Evolutionary conservation across 495 filamentous ascomycete species (phyloP).

Genomic region (Pyronema omphalodes): DNA sequence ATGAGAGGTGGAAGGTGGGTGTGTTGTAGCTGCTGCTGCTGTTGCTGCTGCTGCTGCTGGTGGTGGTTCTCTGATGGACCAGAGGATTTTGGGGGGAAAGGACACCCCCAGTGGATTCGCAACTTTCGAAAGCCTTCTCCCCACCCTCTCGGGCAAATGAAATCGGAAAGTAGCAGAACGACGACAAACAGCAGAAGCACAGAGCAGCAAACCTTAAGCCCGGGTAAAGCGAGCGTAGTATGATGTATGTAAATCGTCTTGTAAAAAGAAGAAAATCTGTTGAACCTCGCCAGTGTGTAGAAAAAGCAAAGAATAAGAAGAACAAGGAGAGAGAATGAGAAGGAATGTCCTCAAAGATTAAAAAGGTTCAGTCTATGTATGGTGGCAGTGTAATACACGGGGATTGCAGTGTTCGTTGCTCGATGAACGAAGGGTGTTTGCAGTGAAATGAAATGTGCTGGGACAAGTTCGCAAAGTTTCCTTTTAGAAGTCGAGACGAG

Average conservation of each 20-base stretch:
- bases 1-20: constrained; percentile 14
- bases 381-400: too few species aligned
- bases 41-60: background rate
- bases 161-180: background rate
- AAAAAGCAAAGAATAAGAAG: too few species aligned
- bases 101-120: too few species aligned
- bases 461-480: too few species aligned
- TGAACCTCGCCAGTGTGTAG: background rate
- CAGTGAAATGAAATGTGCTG: too few species aligned
- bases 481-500: too few species aligned
- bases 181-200: background rate
- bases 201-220: background rate
- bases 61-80: background rate
- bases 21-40: background rate
- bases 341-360: background rate
- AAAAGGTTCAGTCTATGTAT: background rate
- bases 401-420: too few species aligned
- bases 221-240: background rate
- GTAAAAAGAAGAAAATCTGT: background rate
- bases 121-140: too few species aligned
- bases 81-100: background rate
- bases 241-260: background rate
- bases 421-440: too few species aligned
- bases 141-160: background rate
- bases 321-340: background rate